These are phyloP conservation scores for Amaranthus tricolor DNA, from an alignment of 179 eudicot species.

Conservation along the genomic window DNA sequence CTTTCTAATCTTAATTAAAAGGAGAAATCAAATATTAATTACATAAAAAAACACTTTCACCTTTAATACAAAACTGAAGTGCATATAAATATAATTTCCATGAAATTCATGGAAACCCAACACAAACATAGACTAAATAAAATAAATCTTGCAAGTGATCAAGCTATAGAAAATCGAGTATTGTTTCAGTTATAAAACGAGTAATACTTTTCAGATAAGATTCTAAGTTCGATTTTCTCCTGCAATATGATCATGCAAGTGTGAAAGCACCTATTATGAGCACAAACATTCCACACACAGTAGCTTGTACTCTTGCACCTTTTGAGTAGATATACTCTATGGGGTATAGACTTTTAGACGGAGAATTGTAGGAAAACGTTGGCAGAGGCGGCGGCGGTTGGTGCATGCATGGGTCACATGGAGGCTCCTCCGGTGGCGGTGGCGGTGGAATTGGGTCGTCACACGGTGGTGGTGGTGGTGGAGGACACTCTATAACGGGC, in stretches of 20 bases:
- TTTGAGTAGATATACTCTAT: conserved; percentile 23
- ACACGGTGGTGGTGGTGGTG: conserved; percentile 23
- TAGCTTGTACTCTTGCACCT: neutral
- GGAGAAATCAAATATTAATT: too few species aligned
- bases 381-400: conserved; percentile 20
- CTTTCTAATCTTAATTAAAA: too few species aligned
- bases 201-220: too few species aligned
- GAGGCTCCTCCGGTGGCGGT: conserved; percentile 23
- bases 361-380: conserved; percentile 14
- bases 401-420: conserved; percentile 26
- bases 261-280: conserved; percentile 11
- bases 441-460: conserved; percentile 15
- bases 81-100: too few species aligned
- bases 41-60: too few species aligned
- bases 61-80: too few species aligned
- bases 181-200: too few species aligned
- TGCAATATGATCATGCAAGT: conserved; percentile 1
- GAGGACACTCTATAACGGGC: conserved; percentile 10
- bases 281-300: conserved; percentile 9
- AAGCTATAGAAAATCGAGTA: too few species aligned
- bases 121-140: too few species aligned
- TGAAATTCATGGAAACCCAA: too few species aligned
- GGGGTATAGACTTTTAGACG: conserved; percentile 22
- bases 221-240: too few species aligned
- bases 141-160: too few species aligned